Evolutionary conservation across 208 protist species (phyloP), one percentile per base, ranked within the genome.

Genomic region (Trypanosoma lewisi): DNA sequence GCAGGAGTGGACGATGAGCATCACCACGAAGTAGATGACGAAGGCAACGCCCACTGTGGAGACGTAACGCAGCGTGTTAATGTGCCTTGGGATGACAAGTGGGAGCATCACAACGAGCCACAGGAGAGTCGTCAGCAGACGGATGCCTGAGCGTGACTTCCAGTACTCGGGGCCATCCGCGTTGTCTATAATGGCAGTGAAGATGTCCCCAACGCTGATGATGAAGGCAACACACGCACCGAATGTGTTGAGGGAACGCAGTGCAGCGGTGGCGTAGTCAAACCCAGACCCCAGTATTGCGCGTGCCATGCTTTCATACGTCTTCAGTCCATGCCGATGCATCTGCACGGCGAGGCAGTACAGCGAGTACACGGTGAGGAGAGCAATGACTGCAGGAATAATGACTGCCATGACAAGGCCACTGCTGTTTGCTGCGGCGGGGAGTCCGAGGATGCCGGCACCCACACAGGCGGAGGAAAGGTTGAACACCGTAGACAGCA

Each of bases 21-120:
- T 54, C 17, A 87, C 42, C 19, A 84, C 74, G 36, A 94, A 85
- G 61, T 82, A 85, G 8, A 87, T 19, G 1, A 91, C 77, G 44
- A 82, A 80, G 8, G 45, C 41, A 23, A 91, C 75, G 30, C 66
- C 82, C 14, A 90, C 9, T 23, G 73, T 53, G 17, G 82, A 89
- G 27, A 65, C 60, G 56, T 86, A 79, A 11, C 87, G 81, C 16
- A 94, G 70, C 0, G 79, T 73, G 69, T 91, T 74, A 25, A 94
- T 82, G 19, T 78, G 39, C 56, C 80, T 76, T 4, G 72, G 80
- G 28, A 91, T 61, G 16, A 71, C 77, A 47, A 91, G n/a, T 3
- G 87, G 87, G 3, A 91, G 65, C 31, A 94, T 91, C 45, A 66
- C 73, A 19, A 82, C 55, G 0, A 85, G 51, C 82, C 78, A 91